phyloP scores from a whole-genome alignment of 2,329 filamentous ascomycete species.

The Diplodia seriata region DNA sequence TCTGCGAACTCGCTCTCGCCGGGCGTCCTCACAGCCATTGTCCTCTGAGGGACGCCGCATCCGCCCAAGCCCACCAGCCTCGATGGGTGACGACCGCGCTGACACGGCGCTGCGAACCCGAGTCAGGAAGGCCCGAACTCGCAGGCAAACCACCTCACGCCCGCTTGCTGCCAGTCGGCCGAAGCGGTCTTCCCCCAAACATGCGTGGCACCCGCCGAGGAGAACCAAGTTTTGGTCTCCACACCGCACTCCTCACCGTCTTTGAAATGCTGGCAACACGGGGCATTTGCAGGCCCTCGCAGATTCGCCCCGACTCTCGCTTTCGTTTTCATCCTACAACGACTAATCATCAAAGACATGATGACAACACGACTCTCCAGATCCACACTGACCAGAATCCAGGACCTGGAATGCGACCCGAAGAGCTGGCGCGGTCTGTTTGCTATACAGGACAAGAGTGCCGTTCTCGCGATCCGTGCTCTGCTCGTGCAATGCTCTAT shows the following conservation, averaged over 20 bases:
- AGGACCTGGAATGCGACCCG: not conserved
- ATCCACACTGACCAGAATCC: not conserved
- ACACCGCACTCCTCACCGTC: conserved; percentile 6
- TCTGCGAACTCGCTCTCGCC: not conserved
- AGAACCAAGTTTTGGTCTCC: conserved; percentile 14
- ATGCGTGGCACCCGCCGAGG: conserved; percentile 12
- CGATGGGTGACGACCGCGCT: conserved; percentile 13
- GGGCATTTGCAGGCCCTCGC: not conserved
- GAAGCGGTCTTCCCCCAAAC: not conserved
- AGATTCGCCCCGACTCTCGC: not conserved
- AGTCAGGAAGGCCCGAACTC: conserved; percentile 25
- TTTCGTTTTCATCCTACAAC: not conserved
- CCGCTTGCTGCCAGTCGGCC: conserved; percentile 1
- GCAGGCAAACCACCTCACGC: conserved; percentile 17
- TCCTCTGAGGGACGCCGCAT: not conserved
- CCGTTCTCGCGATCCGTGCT: not conserved
- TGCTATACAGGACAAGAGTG: not conserved
- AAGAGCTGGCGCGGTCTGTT: not conserved
- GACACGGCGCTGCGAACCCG: conserved; percentile 13
- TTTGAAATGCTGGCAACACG: not conserved
- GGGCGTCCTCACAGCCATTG: not conserved
- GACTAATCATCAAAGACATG: conserved; percentile 12
- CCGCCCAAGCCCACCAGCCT: conserved; percentile 9
- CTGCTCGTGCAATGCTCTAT: not conserved
- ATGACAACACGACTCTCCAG: conserved; percentile 5